phyloP scores from a whole-genome alignment of 1,139 yeast species.

The Yamadazyma oceani region DNA sequence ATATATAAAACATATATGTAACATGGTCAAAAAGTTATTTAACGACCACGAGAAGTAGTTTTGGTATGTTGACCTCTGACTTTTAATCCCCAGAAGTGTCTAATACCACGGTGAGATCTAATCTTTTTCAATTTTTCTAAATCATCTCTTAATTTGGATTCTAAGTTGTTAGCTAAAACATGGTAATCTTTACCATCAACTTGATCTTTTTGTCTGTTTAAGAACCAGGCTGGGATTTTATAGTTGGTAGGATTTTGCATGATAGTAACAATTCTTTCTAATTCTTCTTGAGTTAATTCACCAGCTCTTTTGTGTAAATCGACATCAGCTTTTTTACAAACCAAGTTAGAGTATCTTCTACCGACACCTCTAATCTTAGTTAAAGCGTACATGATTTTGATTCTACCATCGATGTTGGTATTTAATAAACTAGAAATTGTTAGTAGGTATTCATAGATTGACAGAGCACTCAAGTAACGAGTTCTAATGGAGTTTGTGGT shows the following conservation, averaged over 20 bases:
- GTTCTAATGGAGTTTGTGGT: too few relatives aligned
- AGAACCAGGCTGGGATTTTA: conserved; percentile 99
- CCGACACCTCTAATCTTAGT: conserved; percentile 99
- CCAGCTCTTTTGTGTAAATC: conserved; percentile 99
- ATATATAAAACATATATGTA: neutral
- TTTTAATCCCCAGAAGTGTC: conserved; percentile 99
- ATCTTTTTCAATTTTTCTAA: conserved; percentile 99
- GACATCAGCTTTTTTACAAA: conserved; percentile 99
- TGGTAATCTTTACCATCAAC: conserved; percentile 99
- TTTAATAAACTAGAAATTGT: conserved; percentile 78
- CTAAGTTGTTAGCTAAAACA: conserved; percentile 97
- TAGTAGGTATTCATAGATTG: conserved; percentile 25
- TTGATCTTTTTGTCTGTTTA: conserved; percentile 99
- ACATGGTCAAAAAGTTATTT: conserved; percentile 22
- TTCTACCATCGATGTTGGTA: conserved; percentile 99
- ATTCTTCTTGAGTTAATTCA: conserved; percentile 99
- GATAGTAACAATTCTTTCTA: conserved; percentile 99
- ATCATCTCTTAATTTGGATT: conserved; percentile 99
- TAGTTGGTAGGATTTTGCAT: conserved; percentile 99
- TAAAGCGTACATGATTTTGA: conserved; percentile 99
- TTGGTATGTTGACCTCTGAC: conserved; percentile 99
- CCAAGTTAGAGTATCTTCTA: conserved; percentile 99
- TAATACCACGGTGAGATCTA: conserved; percentile 99
- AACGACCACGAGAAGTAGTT: conserved; percentile 95
- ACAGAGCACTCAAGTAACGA: too few relatives aligned